Percentiles rank a stretch among this genome's conserved stretches.
Evolutionary conservation across 805 yeast species (phyloP).

Genomic region (Trichomonascus vanleenenianus): DNA sequence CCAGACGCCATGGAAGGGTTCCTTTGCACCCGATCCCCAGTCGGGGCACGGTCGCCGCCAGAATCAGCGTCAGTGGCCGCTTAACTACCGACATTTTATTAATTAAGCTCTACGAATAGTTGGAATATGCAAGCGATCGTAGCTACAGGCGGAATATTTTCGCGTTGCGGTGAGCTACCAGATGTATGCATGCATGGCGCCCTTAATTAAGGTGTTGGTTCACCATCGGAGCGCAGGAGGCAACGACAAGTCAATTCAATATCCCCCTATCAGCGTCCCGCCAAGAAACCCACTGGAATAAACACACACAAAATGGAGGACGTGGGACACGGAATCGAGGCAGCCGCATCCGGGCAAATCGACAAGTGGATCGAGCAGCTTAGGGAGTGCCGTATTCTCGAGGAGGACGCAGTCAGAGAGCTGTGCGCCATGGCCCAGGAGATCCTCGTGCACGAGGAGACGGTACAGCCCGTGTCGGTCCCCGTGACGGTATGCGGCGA

Average conservation of each 20-base stretch:
- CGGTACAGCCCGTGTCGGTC: conserved; percentile 89
- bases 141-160: too few relatives aligned
- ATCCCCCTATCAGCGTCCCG: too few relatives aligned
- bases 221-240: too few relatives aligned
- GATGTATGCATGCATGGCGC: too few relatives aligned
- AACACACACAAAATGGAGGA: too few relatives aligned
- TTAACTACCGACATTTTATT: neutral
- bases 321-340: too few relatives aligned
- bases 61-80: conserved; percentile 47
- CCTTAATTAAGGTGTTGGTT: too few relatives aligned
- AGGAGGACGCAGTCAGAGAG: conserved; percentile 70
- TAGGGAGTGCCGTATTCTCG: conserved; percentile 69
- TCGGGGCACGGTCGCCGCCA: conserved; percentile 77
- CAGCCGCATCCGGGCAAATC: conserved; percentile 36
- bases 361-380: conserved; percentile 85
- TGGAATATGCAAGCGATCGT: too few relatives aligned
- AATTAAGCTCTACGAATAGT: neutral
- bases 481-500: conserved; percentile 98
- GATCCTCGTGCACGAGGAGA: conserved; percentile 69
- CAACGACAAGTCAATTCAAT: too few relatives aligned
- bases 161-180: too few relatives aligned
- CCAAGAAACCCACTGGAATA: too few relatives aligned
- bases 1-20: conserved; percentile 78
- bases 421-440: conserved; percentile 85
- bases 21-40: conserved; percentile 83